Evolutionary conservation across 2,329 filamentous ascomycete species (phyloP).

Genomic region (Ophiostoma populinum): DNA sequence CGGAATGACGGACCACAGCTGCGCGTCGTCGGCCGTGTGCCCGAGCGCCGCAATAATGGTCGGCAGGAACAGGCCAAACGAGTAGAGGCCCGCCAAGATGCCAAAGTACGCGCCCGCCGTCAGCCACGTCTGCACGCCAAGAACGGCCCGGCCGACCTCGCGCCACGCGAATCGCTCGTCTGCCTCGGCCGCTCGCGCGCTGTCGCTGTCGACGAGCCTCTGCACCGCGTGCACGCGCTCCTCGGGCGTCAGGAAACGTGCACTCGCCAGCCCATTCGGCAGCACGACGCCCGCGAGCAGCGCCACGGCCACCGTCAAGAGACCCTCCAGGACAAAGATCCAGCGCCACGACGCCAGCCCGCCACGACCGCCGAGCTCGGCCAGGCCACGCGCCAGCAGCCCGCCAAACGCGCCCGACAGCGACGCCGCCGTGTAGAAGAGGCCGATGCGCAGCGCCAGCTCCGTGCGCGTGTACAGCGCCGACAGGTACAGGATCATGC

Average conservation of each 20-base stretch:
- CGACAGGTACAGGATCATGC: constrained; percentile 47
- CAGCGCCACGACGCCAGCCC: constrained; percentile 41
- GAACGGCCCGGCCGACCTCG: constrained; percentile 42
- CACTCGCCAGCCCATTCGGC: constrained; percentile 36
- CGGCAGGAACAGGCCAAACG: constrained; percentile 47
- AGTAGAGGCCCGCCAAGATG: constrained; percentile 40
- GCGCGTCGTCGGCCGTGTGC: constrained; percentile 36
- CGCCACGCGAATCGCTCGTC: constrained; percentile 38
- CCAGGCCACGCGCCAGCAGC: constrained; percentile 41
- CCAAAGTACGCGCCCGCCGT: constrained; percentile 44
- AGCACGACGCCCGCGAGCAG: constrained; percentile 33
- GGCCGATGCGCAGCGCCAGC: constrained; percentile 43
- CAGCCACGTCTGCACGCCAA: constrained; percentile 45
- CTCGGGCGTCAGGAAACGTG: constrained; percentile 32
- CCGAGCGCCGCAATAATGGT: constrained; percentile 44
- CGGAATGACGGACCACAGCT: constrained; percentile 46
- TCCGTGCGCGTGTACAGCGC: constrained; percentile 42
- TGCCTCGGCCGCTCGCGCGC: constrained; percentile 9
- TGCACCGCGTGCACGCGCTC: constrained; percentile 32
- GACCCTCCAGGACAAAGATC: constrained; percentile 45
- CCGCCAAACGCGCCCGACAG: constrained; percentile 48
- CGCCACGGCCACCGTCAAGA: constrained; percentile 38
- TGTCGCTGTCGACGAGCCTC: constrained; percentile 18
- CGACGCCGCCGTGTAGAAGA: constrained; percentile 52
- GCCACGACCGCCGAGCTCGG: constrained; percentile 37